Evolutionary conservation across 768 basidiomycete species (phyloP).

Genomic region (Boletus sp.): DNA sequence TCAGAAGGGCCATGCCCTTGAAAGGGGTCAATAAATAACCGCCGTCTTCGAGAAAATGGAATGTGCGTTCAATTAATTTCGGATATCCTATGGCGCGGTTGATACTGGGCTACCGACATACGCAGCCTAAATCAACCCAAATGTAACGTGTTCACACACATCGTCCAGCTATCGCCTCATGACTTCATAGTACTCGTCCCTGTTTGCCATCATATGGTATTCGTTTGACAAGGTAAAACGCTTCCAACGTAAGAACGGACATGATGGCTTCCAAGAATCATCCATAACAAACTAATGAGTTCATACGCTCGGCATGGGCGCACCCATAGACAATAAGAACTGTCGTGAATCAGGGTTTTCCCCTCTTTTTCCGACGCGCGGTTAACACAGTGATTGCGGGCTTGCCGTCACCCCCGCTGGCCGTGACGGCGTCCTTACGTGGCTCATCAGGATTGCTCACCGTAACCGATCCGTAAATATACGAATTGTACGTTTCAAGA

Average conservation of each 20-base stretch:
- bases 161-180: not conserved
- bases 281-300: not conserved
- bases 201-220: not conserved
- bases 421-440: constrained; percentile 19
- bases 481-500: constrained; percentile 55
- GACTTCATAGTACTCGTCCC: constrained; percentile 2
- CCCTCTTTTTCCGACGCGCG: constrained; percentile 55
- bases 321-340: constrained; percentile 5
- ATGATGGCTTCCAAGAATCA: constrained; percentile 4
- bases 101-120: not conserved
- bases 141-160: not conserved
- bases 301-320: constrained; percentile 3
- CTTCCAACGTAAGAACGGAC: constrained; percentile 19
- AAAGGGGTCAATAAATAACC: constrained; percentile 6
- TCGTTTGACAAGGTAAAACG: constrained; percentile 1
- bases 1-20: not conserved
- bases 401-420: constrained; percentile 11
- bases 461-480: constrained; percentile 57
- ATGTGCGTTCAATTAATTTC: constrained; percentile 12
- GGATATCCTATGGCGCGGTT: not conserved
- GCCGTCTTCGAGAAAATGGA: constrained; percentile 18
- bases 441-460: constrained; percentile 48
- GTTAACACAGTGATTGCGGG: constrained; percentile 53
- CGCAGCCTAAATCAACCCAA: constrained; percentile 10
- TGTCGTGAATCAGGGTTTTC: constrained; percentile 20